A percentile compares a stretch with the other conserved stretches of the same genome.
phyloP scores from a whole-genome alignment of 768 basidiomycete genomes.

The Auricularia auricula-judae region DNA sequence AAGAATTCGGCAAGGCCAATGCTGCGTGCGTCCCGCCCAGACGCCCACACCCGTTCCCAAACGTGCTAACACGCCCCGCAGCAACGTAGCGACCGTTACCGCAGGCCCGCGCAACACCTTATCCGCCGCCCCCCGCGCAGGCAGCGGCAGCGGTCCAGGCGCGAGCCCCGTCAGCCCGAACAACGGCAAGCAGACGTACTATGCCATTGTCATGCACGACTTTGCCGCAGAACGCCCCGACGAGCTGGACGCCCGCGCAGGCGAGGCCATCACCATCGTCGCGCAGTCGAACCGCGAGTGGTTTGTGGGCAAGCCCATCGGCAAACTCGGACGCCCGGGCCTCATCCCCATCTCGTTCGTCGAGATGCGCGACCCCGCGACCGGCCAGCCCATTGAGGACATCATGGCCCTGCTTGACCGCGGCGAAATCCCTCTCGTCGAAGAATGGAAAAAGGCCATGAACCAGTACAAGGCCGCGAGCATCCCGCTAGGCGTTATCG shows the following conservation, averaged over 20 bases:
- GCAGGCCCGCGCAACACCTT: conserved; percentile 4
- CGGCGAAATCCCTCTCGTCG: conserved; percentile 88
- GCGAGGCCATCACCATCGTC: conserved; percentile 91
- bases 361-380: conserved; percentile 86
- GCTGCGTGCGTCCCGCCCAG: conserved; percentile 38
- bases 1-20: conserved; percentile 73
- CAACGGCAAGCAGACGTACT: conserved; percentile 56
- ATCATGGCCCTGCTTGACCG: conserved; percentile 70
- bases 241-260: conserved; percentile 89
- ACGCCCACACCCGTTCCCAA: neutral
- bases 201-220: conserved; percentile 92
- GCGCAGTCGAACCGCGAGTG: conserved; percentile 99
- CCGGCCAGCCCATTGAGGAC: conserved; percentile 68
- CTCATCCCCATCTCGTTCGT: conserved; percentile 97
- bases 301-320: conserved; percentile 99
- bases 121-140: conserved; percentile 18
- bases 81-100: neutral
- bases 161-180: conserved; percentile 13
- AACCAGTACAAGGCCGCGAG: conserved; percentile 92
- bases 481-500: conserved; percentile 89
- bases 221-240: conserved; percentile 93
- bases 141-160: neutral
- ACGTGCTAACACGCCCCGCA: neutral
- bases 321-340: conserved; percentile 86
- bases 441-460: conserved; percentile 97